Percentiles rank a stretch among this genome's conserved stretches.
These are phyloP conservation scores for Nepenthes mirabilis DNA, from an alignment of 148 eudicot species.

Conservation along the genomic window DNA sequence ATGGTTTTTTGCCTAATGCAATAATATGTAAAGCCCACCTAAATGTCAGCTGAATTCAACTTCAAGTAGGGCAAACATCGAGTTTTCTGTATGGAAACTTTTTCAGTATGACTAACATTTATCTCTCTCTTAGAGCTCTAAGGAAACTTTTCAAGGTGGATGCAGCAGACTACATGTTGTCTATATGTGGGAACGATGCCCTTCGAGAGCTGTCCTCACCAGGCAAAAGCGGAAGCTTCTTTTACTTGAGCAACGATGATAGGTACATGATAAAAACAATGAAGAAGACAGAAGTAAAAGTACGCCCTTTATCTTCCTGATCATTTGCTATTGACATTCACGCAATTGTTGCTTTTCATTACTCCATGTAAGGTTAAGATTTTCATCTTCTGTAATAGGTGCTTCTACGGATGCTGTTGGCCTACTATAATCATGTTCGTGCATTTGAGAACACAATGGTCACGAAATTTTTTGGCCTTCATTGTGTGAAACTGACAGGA, in stretches of 20 bases:
- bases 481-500: constrained; percentile 86
- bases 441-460: constrained; percentile 79
- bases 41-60: too few species aligned
- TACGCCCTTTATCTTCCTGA: constrained; percentile 12
- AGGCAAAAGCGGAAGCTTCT: constrained; percentile 95
- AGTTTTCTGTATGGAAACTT: background rate
- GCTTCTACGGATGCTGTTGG: constrained; percentile 76
- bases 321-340: background rate
- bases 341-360: background rate
- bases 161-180: constrained; percentile 93
- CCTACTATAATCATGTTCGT: constrained; percentile 81
- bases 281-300: constrained; percentile 90
- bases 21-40: too few species aligned
- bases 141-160: constrained; percentile 95
- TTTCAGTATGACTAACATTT: background rate
- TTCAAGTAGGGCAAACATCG: too few species aligned
- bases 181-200: constrained; percentile 93
- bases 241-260: constrained; percentile 85
- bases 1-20: too few species aligned
- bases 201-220: constrained; percentile 91
- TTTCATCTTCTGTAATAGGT: constrained; percentile 31
- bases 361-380: background rate
- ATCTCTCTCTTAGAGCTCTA: constrained; percentile 38
- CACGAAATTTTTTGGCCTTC: constrained; percentile 77
- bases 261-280: constrained; percentile 98